phyloP scores from a whole-genome alignment of 768 basidiomycete species.

The Hygrophorus pudorinus region DNA sequence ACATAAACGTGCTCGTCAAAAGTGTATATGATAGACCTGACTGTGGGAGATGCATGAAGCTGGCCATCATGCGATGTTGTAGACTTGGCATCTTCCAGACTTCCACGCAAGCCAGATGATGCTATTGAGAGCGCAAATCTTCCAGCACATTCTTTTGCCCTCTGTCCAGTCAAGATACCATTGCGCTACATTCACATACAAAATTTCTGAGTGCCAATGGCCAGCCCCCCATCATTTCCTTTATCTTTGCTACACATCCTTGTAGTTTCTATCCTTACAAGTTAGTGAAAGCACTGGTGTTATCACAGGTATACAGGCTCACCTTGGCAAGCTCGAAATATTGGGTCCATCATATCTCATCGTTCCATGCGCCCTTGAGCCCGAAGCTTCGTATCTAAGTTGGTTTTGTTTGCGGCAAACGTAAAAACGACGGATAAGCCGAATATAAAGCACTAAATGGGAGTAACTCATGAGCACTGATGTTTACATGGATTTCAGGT shows the following conservation, averaged over 20 bases:
- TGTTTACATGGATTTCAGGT: neutral
- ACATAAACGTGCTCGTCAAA: slow-evolving; percentile 84
- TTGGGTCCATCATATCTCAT: slow-evolving; percentile 41
- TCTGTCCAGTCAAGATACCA: too few relatives aligned
- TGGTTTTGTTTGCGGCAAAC: too few relatives aligned
- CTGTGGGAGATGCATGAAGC: too few relatives aligned
- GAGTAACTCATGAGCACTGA: neutral
- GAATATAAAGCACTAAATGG: slow-evolving; percentile 39
- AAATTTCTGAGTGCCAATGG: slow-evolving; percentile 31
- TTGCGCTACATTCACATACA: too few relatives aligned
- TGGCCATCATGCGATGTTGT: too few relatives aligned
- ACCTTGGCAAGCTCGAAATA: too few relatives aligned
- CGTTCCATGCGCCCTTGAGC: slow-evolving; percentile 46
- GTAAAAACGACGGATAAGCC: slow-evolving; percentile 39
- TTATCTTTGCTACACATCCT: slow-evolving; percentile 16
- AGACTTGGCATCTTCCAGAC: slow-evolving; percentile 61
- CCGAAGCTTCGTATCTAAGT: too few relatives aligned
- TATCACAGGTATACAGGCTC: slow-evolving; percentile 14
- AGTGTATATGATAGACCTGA: too few relatives aligned
- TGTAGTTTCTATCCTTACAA: slow-evolving; percentile 6
- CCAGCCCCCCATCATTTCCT: slow-evolving; percentile 20
- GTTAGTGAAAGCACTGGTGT: neutral
- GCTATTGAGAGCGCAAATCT: slow-evolving; percentile 55
- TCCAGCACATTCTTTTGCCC: too few relatives aligned
- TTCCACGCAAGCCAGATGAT: slow-evolving; percentile 75